phyloP scores from a whole-genome alignment of 441 rosid species.

The Pelargonium citronellum region DNA sequence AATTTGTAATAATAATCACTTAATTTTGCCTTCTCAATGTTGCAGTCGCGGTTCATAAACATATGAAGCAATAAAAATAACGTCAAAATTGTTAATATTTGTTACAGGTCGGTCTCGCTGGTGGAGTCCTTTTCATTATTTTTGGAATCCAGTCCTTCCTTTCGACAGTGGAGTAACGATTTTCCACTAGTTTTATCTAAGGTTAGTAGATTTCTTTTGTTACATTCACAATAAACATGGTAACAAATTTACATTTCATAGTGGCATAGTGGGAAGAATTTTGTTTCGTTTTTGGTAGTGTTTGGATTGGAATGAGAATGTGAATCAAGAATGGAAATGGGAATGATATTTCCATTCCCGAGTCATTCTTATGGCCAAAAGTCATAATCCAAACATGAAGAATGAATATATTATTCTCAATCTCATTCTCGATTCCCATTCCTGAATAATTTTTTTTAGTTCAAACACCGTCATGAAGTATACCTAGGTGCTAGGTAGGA shows the following conservation, averaged over 20 bases:
- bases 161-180: conserved; percentile 38
- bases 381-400: too few relatives aligned
- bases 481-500: too few relatives aligned
- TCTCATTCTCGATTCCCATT: too few relatives aligned
- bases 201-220: background rate
- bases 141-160: conserved; percentile 90
- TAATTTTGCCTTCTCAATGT: background rate
- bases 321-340: too few relatives aligned
- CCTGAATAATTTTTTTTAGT: too few relatives aligned
- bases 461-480: too few relatives aligned
- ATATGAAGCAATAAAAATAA: background rate
- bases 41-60: background rate
- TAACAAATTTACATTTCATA: background rate
- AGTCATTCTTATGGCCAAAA: too few relatives aligned
- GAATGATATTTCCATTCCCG: too few relatives aligned
- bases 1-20: conserved; percentile 42
- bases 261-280: background rate
- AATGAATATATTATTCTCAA: too few relatives aligned
- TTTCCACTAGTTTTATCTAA: background rate
- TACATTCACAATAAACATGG: background rate
- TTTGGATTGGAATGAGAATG: background rate
- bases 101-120: conserved; percentile 73
- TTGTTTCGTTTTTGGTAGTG: background rate
- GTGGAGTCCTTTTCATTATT: conserved; percentile 80
- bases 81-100: conserved; percentile 10